Evolutionary conservation across 1,284 basidiomycete species (phyloP).

Genomic region (Cutaneotrichosporon sp.): DNA sequence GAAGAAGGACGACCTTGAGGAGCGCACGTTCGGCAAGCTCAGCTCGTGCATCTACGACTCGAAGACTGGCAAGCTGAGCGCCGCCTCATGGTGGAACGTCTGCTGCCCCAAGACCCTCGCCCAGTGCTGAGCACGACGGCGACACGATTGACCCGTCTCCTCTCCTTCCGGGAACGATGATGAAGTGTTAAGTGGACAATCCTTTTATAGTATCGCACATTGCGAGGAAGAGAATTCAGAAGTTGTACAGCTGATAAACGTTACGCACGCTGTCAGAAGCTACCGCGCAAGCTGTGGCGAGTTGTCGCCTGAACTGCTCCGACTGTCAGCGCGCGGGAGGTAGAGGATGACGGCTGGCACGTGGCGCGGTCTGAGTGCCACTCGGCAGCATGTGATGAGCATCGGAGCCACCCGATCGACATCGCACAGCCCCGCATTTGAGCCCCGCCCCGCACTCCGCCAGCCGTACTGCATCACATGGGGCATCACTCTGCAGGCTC

Average conservation of each 20-base stretch:
- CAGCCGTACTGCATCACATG: too few species aligned
- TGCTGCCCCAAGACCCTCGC: slow-evolving; percentile 2
- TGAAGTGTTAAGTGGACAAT: slow-evolving; percentile 2
- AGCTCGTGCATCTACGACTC: slow-evolving; percentile 1
- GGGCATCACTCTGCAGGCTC: too few species aligned
- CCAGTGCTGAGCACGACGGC: slow-evolving; percentile 1
- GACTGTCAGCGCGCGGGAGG: too few species aligned
- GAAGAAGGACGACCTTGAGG: slow-evolving; percentile 3
- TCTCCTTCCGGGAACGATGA: not conserved
- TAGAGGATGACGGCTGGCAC: too few species aligned
- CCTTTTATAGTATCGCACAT: slow-evolving; percentile 1
- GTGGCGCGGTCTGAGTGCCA: too few species aligned
- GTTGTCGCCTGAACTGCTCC: too few species aligned
- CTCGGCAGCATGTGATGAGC: too few species aligned
- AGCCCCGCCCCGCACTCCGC: too few species aligned
- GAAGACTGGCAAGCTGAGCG: not conserved
- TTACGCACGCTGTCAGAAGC: slow-evolving; percentile 1
- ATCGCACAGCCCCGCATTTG: too few species aligned
- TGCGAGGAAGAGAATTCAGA: not conserved
- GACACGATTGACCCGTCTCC: not conserved
- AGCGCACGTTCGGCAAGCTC: slow-evolving; percentile 3
- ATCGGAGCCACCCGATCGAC: too few species aligned
- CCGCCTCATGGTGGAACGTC: not conserved
- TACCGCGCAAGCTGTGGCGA: not conserved
- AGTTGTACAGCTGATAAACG: slow-evolving; percentile 1